Evolutionary conservation across 2,329 filamentous ascomycete genomes (phyloP), one percentile per base, ranked within the genome.

Genomic region (Orbilia javanica): DNA sequence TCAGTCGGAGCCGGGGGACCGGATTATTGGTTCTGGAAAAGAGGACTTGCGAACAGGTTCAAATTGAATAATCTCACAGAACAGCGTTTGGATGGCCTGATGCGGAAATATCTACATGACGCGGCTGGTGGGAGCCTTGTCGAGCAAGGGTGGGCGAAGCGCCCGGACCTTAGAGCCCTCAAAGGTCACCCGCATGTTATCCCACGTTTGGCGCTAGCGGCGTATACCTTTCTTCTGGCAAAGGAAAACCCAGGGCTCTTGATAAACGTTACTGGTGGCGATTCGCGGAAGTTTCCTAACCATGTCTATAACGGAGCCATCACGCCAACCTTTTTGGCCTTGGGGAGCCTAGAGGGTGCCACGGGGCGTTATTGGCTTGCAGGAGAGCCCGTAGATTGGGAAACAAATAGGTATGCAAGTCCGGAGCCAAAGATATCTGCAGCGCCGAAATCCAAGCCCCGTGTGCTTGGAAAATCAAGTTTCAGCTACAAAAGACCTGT

Each of bases 191-290:
- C 80, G 69, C 84, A 84, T 79, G 79, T 72, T 53, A 79, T 84
- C 52, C 82, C 83, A 55, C 85, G 84, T 79, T 82, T 83, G 13
- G 81, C 81, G n/a, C 74, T 84, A 25, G 83, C 83, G 25, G 82
- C 82, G 7, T 67, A 83, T 44, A 84, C 83, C 7, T 57, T 73
- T 2, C 81, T 84, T 44, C 80, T 84, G 15, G 82, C 83, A 2
- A 75, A 80, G 13, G 79, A 84, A 62, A 75, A 82, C 4, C 79
- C 81, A 3, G 79, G 76, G 0, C 13, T 83, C 18, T 64, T 82
- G 5, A 81, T 84, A 68, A 85, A 85, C 62, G 81, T 79, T 68
- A 85, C 84, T 63, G 84, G 83, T 81, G 83, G 84, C 8, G 84
- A 84, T 7, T 83, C n/a, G 57, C 70, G 27, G 79, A 44, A 83